phyloP scores from a whole-genome alignment of 1,284 basidiomycete species.

The Pseudozyma sp. region DNA sequence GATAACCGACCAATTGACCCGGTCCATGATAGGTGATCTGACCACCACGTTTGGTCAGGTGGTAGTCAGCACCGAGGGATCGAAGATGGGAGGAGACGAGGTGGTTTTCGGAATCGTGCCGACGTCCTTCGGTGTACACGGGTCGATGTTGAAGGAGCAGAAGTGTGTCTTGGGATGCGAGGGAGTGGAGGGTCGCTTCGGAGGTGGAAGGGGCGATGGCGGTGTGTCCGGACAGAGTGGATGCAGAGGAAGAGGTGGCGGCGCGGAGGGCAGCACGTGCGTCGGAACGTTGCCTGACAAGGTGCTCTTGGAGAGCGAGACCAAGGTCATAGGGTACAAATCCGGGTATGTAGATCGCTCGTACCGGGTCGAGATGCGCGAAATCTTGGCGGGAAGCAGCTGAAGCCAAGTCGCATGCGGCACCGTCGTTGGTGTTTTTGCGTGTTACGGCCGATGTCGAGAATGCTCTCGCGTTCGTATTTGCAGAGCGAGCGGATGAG shows the following conservation, averaged over 20 bases:
- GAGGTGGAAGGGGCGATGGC: conserved; percentile 73
- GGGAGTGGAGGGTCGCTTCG: conserved; percentile 52
- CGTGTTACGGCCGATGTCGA: conserved; percentile 7
- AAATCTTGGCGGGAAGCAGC: conserved; percentile 16
- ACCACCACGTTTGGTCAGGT: conserved; percentile 85
- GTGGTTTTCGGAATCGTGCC: conserved; percentile 72
- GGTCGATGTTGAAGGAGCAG: conserved; percentile 81
- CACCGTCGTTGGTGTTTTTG: not conserved
- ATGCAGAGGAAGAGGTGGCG: conserved; percentile 80
- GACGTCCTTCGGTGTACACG: conserved; percentile 90
- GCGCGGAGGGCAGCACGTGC: conserved; percentile 76
- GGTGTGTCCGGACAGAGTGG: conserved; percentile 68
- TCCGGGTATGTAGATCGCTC: conserved; percentile 55
- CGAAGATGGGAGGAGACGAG: conserved; percentile 77
- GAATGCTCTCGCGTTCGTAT: conserved; percentile 1
- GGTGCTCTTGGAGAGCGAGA: conserved; percentile 60
- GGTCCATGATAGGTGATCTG: conserved; percentile 97
- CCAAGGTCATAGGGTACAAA: conserved; percentile 63
- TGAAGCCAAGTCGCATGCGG: conserved; percentile 24
- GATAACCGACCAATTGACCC: conserved; percentile 96
- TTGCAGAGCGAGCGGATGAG: not conserved
- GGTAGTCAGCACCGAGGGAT: conserved; percentile 86
- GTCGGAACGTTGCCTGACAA: conserved; percentile 51
- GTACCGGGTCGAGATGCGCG: conserved; percentile 35
- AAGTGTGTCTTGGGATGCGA: conserved; percentile 71